Evolutionary conservation across 371 early-diverging fungal species (phyloP), one percentile per base, ranked within the genome.

Genomic region (Mortierella sp.): DNA sequence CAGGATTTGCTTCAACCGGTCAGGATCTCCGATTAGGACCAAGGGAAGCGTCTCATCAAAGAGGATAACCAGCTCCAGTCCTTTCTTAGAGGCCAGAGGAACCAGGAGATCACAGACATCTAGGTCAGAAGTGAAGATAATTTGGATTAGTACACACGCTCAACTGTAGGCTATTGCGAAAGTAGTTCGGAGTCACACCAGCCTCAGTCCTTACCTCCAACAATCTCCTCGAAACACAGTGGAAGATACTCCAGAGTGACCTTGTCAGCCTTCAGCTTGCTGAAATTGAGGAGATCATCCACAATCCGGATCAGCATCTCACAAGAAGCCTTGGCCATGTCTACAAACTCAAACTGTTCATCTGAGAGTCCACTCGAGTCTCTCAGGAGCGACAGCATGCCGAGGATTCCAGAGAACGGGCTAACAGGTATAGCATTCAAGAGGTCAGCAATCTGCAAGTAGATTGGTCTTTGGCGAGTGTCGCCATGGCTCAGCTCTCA

Each of bases 261-360:
- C 52, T 90, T 90, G 26, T 89, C 88, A 0, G 90, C 87, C 72
- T 90, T 88, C 30, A 90, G 68, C 45, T 89, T 90, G 65, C 88
- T 88, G 56, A 90, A 89, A 72, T 90, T 88, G 21, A 90, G 66
- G 18, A 90, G 64, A 66, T 89, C 90, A 59, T 89, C 88, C 66
- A 89, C 89, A 37, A 89, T 87, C 28, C 85, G 83, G 29, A 89
- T 73, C n/a, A 89, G 48, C 65, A 87, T 86, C 69, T 88, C 87
- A 52, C 88, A 89, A 0, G 86, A 86, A 4, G 84, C 87, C 57
- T 87, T 88, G 7, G 89, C 87, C 50, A 86, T 88, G 56, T 82
- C 85, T 47, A 87, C 87, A 63, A 88, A 74, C 55, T 90, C 90
- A 44, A 82, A 77, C 28, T 90, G 90, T 28, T 90, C 88, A 19